These are phyloP conservation scores for Urostyla sp. DNA, from an alignment of 73 alveolate genomes.

Conservation along the genomic window DNA sequence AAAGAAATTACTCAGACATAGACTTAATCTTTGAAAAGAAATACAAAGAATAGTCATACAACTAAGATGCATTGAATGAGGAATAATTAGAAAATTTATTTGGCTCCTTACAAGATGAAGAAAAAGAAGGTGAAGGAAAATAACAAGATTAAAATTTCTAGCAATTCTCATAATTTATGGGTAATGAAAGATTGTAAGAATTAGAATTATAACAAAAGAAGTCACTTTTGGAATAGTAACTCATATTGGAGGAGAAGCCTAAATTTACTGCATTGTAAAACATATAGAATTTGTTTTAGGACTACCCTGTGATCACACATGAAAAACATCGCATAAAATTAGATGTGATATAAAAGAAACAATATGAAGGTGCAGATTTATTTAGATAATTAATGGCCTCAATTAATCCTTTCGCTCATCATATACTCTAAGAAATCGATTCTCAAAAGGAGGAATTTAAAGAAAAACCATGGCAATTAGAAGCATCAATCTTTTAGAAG, in stretches of 20 bases:
- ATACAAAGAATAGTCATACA: background rate
- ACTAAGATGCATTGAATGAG: conserved; percentile 25
- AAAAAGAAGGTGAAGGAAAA: background rate
- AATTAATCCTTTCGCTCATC: conserved; percentile 30
- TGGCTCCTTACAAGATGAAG: conserved; percentile 20
- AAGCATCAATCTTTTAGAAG: conserved; percentile 37
- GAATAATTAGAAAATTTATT: conserved; percentile 31
- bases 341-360: conserved; percentile 17
- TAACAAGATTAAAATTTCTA: background rate
- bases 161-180: background rate
- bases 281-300: conserved; percentile 8
- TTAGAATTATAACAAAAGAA: background rate
- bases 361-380: conserved; percentile 1
- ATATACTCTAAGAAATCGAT: conserved; percentile 2
- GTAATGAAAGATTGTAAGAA: background rate
- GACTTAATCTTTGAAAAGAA: conserved; percentile 51
- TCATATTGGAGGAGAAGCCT: conserved; percentile 9
- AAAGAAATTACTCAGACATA: conserved; percentile 52
- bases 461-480: conserved; percentile 9
- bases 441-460: background rate
- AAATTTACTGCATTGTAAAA: conserved; percentile 52
- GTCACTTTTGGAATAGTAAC: background rate
- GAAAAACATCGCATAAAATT: conserved; percentile 40
- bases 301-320: conserved; percentile 48
- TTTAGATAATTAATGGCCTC: conserved; percentile 31